These are phyloP conservation scores for Magnusiomyces magnusii DNA, from an alignment of 1,139 yeast genomes.

Conservation along the genomic window DNA sequence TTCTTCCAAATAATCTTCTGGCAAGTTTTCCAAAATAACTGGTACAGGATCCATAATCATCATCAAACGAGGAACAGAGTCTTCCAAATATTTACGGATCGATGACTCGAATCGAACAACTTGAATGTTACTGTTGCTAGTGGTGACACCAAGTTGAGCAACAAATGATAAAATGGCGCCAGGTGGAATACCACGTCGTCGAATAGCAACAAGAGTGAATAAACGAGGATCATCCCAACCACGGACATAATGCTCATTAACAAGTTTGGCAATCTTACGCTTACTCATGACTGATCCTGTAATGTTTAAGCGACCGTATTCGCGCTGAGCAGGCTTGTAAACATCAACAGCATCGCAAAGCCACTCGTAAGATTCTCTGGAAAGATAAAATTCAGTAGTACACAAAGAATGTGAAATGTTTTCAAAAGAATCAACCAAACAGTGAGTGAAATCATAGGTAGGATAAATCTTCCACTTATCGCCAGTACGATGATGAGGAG, in stretches of 20 bases:
- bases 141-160: conserved; percentile 94
- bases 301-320: conserved; percentile 91
- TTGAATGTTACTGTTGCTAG: conserved; percentile 87
- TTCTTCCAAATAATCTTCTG: conserved; percentile 61
- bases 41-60: conserved; percentile 83
- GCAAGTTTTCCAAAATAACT: conserved; percentile 73
- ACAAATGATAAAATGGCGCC: conserved; percentile 92
- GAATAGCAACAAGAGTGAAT: conserved; percentile 87
- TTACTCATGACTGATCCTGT: conserved; percentile 93
- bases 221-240: conserved; percentile 99
- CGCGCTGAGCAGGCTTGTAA: conserved; percentile 97
- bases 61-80: conserved; percentile 91
- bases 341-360: conserved; percentile 92
- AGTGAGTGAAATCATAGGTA: conserved; percentile 97
- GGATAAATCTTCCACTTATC: conserved; percentile 97
- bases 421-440: conserved; percentile 96
- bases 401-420: conserved; percentile 92
- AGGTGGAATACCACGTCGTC: conserved; percentile 99
- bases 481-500: conserved; percentile 95
- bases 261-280: conserved; percentile 91
- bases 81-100: conserved; percentile 79
- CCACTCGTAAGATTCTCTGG: conserved; percentile 98
- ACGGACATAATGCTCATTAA: conserved; percentile 70
- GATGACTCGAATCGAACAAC: conserved; percentile 83
- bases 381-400: conserved; percentile 86